Base-by-base conservation (phyloP, 441 rosid genomes). In the Euphorbia corollata region DNA sequence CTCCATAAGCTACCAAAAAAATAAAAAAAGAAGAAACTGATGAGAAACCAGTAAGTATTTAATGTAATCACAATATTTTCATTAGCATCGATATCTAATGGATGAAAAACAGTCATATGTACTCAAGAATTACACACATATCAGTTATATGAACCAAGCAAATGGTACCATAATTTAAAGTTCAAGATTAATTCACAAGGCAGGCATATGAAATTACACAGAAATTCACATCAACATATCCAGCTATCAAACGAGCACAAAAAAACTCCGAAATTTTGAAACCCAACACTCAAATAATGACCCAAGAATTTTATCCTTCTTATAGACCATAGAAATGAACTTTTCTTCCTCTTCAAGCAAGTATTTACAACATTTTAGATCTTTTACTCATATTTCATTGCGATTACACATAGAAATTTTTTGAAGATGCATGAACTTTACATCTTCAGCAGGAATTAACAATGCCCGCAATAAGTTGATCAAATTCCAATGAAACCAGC, bases 1-100 rank as follows among this genome's bases (percentile, higher is more conserved):
- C 70, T 78, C 80, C 87, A 83, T 81, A 56, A 63, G 61, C 83
- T 82, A 71, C 20, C 19, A 32, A n/a, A 1, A 7, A 0, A 5
- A 16, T 2, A 9, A 7, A 59, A 9, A 16, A 59, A 19, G 23
- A 19, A 19, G 2, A 53, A 67, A 6, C 67, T 54, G 67, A 27
- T 23, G 24, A 58, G 53, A 67, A 8, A 57, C 15, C 27, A 68
- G 55, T 65, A 58, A n/a, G n/a, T 12, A 32, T 66, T 55, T 13
- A n/a, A 62, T 15, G 41, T 5, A 54, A 7, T 4, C 18, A 18
- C 18, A 51, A 32, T 19, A 65, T 59, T 15, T 38, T 50, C 19
- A 22, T 20, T 22, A 36, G 16, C 10, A 50, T n/a, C 8, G 47
- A 38, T 11, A 50, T 38, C 18, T 12, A 10, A 63, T 15, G 51